Conservation (phyloP, 2,329 filamentous ascomycete genomes). For the Clarireedia homoeocarpa region DNA sequence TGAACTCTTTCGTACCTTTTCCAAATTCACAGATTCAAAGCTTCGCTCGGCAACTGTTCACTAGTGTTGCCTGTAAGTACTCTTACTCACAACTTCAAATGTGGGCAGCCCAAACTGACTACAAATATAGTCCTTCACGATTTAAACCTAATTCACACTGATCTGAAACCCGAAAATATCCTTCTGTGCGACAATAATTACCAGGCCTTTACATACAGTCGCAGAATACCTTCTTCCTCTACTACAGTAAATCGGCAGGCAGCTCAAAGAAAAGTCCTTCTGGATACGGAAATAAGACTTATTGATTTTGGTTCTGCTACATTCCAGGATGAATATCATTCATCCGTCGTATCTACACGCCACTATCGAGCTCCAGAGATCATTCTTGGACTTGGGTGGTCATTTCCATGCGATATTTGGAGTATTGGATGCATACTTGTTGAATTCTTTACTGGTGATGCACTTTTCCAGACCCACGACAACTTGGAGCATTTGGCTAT, state of each 20-base stretch:
- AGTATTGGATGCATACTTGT: conserved; percentile 67
- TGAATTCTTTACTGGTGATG: conserved; percentile 65
- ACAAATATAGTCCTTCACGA: conserved; percentile 72
- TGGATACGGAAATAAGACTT: conserved; percentile 61
- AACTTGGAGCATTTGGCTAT: conserved; percentile 68
- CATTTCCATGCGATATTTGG: conserved; percentile 66
- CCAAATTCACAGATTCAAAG: conserved; percentile 97
- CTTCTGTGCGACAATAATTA: conserved; percentile 57
- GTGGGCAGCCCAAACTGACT: conserved; percentile 11
- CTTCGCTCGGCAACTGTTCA: conserved; percentile 91
- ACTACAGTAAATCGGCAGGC: conserved; percentile 51
- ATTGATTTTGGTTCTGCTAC: conserved; percentile 68
- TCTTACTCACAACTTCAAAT: background rate
- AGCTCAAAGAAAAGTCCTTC: conserved; percentile 54
- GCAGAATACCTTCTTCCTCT: conserved; percentile 61
- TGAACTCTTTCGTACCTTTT: conserved; percentile 91
- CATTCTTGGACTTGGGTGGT: conserved; percentile 63
- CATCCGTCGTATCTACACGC: conserved; percentile 61
- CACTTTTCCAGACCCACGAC: conserved; percentile 65
- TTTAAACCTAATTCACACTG: conserved; percentile 92
- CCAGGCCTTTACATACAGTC: conserved; percentile 64
- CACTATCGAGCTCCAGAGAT: conserved; percentile 66
- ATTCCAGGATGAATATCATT: conserved; percentile 67
- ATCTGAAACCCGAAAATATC: conserved; percentile 65
- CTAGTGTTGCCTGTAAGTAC: conserved; percentile 90